Evolutionary conservation across 1,139 yeast genomes (phyloP).

Genomic region (Saccharomyces hybrid): DNA sequence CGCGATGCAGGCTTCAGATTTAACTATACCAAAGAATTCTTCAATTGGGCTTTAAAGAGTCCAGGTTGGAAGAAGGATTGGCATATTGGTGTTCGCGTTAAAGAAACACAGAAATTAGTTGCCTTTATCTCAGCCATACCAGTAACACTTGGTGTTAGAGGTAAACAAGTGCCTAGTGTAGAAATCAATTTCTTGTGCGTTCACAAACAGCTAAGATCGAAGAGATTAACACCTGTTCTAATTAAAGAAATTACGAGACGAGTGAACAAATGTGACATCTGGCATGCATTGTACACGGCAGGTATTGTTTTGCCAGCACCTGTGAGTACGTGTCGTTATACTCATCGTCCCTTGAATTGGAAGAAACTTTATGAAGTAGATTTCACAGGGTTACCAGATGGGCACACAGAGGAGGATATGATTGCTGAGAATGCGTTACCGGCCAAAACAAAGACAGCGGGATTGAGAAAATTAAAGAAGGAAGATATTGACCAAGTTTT

Average conservation of each 20-base stretch:
- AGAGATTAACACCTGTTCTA: constrained; percentile 87
- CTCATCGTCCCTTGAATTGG: constrained; percentile 95
- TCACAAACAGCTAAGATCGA: constrained; percentile 88
- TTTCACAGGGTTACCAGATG: constrained; percentile 71
- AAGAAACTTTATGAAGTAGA: constrained; percentile 82
- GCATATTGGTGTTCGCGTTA: constrained; percentile 91
- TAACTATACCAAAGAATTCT: constrained; percentile 74
- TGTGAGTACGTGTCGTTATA: constrained; percentile 80
- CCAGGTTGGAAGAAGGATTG: constrained; percentile 90
- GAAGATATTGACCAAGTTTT: constrained; percentile 61
- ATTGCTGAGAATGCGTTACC: constrained; percentile 73
- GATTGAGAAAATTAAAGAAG: constrained; percentile 56
- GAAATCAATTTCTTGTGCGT: constrained; percentile 93
- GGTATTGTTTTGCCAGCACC: constrained; percentile 92
- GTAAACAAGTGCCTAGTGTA: constrained; percentile 53
- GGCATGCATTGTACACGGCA: constrained; percentile 97
- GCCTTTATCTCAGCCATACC: constrained; percentile 95
- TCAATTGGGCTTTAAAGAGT: constrained; percentile 89
- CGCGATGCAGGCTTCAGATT: constrained; percentile 87
- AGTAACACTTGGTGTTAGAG: constrained; percentile 56
- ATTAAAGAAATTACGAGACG: constrained; percentile 93
- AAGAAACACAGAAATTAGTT: constrained; percentile 64
- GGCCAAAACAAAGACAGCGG: constrained; percentile 45
- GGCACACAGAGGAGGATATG: constrained; percentile 73
- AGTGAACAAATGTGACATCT: constrained; percentile 71